Evolutionary conservation across 2,329 filamentous ascomycete genomes (phyloP), one percentile per base, ranked within the genome.

Genomic region (Sarocladiaceae sp.): DNA sequence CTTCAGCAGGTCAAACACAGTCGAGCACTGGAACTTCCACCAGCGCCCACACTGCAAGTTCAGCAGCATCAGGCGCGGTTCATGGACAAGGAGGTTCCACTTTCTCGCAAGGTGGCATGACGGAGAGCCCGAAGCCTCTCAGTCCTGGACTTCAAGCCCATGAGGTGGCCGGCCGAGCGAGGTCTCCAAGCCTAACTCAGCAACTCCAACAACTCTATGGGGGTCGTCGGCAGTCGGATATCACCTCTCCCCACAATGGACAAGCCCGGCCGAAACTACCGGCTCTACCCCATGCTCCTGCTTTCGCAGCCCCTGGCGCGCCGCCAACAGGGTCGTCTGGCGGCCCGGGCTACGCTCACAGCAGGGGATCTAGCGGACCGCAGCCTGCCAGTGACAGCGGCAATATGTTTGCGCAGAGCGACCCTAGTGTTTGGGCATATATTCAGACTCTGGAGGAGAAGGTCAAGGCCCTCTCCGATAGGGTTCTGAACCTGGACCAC

Each of bases 61-160:
- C 72, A 3, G 73, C 72, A 12, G 53, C 72, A 43, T 67, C 73
- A 6, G 58, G 73, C 21, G 65, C 27, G 13, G 15, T 24, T 6
- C 6, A 26, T 33, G 27, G 26, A 18, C 24, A 7, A 13, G 40
- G 6, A 5, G 64, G 66, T 33, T 67, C 69, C 37, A 75, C 89
- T 51, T 94, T 88, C 58, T 76, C 80, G 7, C 82, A 88, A 51
- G 76, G 78, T 44, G 76, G 69, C 47, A 85, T 95, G 69, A 93
- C 85, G 3, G 88, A 95, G 62, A 94, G 87, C 52, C 88, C 89
- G 0, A 94, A 90, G 58, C 84, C 89, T 3, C 70, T 95, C 32
- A 89, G 83, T 48, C 84, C 85, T n/a, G 73, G 73, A 15, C 70
- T 64, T 21, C 54, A 73, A 58, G 58, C 72, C 16, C 70, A 83